Conservation (phyloP, 352 stramenopile species). For the Phytopythium oedochilum region DNA sequence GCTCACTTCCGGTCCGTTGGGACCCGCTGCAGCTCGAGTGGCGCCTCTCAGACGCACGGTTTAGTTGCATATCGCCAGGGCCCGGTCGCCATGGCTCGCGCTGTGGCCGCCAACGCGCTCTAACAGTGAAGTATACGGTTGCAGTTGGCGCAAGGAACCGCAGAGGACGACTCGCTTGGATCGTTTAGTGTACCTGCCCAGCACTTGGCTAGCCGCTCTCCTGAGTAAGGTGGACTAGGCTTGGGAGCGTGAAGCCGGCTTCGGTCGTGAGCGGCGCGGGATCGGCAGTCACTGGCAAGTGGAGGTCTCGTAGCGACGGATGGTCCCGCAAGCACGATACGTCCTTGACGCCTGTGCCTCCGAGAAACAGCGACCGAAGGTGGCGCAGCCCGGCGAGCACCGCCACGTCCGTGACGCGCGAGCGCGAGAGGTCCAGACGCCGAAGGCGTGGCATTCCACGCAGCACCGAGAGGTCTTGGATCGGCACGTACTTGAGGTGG, state of each 20-base stretch:
- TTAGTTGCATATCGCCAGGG: not conserved
- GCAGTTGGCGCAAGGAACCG: not conserved
- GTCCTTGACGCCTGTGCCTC: not conserved
- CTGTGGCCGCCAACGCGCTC: not conserved
- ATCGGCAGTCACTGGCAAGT: not conserved
- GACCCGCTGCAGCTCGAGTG: not conserved
- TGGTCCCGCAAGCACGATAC: not conserved
- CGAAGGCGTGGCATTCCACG: not conserved
- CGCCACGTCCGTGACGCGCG: not conserved
- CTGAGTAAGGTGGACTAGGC: not conserved
- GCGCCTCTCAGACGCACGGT: not conserved
- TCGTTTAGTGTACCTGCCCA: not conserved
- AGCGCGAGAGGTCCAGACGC: not conserved
- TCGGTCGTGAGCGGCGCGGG: not conserved
- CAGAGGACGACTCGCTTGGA: not conserved
- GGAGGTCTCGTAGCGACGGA: not conserved
- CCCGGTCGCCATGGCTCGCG: not conserved
- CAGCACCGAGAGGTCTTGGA: not conserved
- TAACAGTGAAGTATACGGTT: conserved; percentile 2
- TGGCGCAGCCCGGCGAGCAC: not conserved
- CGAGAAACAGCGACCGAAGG: not conserved
- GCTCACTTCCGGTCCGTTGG: not conserved
- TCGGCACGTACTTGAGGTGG: conserved; percentile 1
- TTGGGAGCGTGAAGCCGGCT: not conserved
- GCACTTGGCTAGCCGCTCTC: not conserved